Evolutionary conservation across 805 yeast species (phyloP).

Genomic region (Wickerhamomyces canadensis): DNA sequence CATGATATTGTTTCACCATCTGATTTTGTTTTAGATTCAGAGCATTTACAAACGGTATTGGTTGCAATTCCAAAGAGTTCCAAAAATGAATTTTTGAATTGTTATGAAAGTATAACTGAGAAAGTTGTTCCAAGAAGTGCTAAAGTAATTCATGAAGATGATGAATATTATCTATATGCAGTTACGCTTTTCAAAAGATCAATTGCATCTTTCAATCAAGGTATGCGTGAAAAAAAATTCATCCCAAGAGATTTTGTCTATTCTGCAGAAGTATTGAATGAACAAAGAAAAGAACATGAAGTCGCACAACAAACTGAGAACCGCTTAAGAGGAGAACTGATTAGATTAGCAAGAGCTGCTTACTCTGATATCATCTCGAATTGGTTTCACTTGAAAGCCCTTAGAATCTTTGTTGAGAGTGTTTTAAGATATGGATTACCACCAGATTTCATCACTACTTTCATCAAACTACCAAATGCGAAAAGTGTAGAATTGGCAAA

Average conservation of each 20-base stretch:
- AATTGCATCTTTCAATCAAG: conserved; percentile 59
- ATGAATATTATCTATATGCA: conserved; percentile 66
- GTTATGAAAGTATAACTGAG: conserved; percentile 70
- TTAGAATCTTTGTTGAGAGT: conserved; percentile 86
- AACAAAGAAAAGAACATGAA: conserved; percentile 73
- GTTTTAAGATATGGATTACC: conserved; percentile 96
- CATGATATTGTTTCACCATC: conserved; percentile 82
- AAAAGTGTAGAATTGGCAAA: conserved; percentile 52
- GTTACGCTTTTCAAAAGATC: conserved; percentile 84
- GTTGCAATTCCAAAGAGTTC: conserved; percentile 78
- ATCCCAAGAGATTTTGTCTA: conserved; percentile 89
- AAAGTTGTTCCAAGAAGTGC: conserved; percentile 95
- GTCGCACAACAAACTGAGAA: conserved; percentile 70
- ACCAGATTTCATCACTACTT: conserved; percentile 67
- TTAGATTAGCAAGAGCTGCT: conserved; percentile 83
- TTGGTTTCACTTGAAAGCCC: conserved; percentile 87
- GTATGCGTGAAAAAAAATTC: conserved; percentile 81
- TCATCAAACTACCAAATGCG: conserved; percentile 39
- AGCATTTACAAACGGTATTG: conserved; percentile 78
- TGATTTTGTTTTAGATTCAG: conserved; percentile 81
- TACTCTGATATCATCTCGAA: conserved; percentile 77
- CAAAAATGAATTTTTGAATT: conserved; percentile 52
- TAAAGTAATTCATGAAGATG: conserved; percentile 58
- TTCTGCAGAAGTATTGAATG: conserved; percentile 68
- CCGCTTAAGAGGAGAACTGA: conserved; percentile 66